Conservation (phyloP, 2,329 filamentous ascomycete genomes). For the Ciborinia camelliae region DNA sequence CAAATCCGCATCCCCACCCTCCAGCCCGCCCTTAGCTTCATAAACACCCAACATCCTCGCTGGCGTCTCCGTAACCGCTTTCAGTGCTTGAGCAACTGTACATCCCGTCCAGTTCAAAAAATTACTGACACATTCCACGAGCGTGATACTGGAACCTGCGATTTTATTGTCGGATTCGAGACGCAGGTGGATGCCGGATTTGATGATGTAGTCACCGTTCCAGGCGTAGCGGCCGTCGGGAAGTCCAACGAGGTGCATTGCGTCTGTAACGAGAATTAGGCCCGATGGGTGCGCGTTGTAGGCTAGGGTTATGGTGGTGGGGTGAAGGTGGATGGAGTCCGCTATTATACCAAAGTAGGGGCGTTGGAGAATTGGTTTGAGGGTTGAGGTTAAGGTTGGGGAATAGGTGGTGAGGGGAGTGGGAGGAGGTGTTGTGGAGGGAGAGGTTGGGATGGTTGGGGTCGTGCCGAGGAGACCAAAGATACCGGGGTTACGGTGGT, state of each 20-base stretch:
- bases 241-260: conserved; percentile 82
- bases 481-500: conserved; percentile 87
- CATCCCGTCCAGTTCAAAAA: conserved; percentile 73
- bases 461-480: conserved; percentile 78
- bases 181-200: conserved; percentile 68
- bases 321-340: conserved; percentile 87
- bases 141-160: conserved; percentile 68
- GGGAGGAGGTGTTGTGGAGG: neutral
- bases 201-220: conserved; percentile 66
- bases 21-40: conserved; percentile 62
- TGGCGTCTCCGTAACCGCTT: conserved; percentile 72
- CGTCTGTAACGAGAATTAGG: conserved; percentile 86
- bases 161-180: conserved; percentile 77
- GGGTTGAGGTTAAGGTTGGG: neutral
- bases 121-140: conserved; percentile 81
- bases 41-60: conserved; percentile 71
- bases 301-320: conserved; percentile 83
- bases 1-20: conserved; percentile 64
- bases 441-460: conserved; percentile 39
- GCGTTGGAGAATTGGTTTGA: conserved; percentile 36
- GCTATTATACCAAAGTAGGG: conserved; percentile 88
- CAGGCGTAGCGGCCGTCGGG: conserved; percentile 80
- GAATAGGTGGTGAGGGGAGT: conserved; percentile 45
- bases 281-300: conserved; percentile 82
- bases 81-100: conserved; percentile 64